These are phyloP conservation scores for Phoma sp. DNA, from an alignment of 2,329 filamentous ascomycete genomes.

Conservation along the genomic window DNA sequence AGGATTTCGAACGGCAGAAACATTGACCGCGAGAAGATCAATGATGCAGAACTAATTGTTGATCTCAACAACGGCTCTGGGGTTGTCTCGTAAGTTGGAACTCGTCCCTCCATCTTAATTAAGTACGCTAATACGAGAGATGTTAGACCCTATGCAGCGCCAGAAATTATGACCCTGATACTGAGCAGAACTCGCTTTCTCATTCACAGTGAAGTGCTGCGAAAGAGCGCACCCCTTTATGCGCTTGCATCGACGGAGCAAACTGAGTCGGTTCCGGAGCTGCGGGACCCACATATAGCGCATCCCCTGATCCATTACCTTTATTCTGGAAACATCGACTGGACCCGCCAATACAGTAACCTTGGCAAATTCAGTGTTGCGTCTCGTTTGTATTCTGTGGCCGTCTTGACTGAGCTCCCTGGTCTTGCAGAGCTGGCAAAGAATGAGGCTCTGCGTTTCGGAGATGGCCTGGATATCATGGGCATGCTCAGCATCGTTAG, in stretches of 20 bases:
- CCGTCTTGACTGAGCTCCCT: slow-evolving; percentile 32
- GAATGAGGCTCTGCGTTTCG: slow-evolving; percentile 17
- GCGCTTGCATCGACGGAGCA: neutral
- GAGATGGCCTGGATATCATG: neutral
- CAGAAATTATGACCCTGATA: slow-evolving; percentile 15
- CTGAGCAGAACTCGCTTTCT: slow-evolving; percentile 30
- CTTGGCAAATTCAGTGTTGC: slow-evolving; percentile 18
- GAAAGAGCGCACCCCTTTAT: slow-evolving; percentile 21
- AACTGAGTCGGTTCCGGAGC: neutral
- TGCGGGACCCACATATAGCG: neutral
- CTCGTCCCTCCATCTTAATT: neutral
- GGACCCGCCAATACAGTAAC: neutral
- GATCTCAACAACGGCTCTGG: too few species aligned
- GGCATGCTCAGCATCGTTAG: neutral
- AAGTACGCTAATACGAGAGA: neutral
- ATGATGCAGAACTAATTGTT: too few species aligned
- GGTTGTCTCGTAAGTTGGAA: neutral
- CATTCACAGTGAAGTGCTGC: slow-evolving; percentile 33
- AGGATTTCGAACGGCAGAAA: too few species aligned
- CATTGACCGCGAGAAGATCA: too few species aligned
- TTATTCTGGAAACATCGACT: slow-evolving; percentile 1
- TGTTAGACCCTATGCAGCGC: slow-evolving; percentile 1
- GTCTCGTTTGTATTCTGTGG: slow-evolving; percentile 36
- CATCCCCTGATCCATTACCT: slow-evolving; percentile 8
- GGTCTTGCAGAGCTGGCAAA: slow-evolving; percentile 34